phyloP scores from a whole-genome alignment of 257 asterid species.

The Nicotiana benthamiana region DNA sequence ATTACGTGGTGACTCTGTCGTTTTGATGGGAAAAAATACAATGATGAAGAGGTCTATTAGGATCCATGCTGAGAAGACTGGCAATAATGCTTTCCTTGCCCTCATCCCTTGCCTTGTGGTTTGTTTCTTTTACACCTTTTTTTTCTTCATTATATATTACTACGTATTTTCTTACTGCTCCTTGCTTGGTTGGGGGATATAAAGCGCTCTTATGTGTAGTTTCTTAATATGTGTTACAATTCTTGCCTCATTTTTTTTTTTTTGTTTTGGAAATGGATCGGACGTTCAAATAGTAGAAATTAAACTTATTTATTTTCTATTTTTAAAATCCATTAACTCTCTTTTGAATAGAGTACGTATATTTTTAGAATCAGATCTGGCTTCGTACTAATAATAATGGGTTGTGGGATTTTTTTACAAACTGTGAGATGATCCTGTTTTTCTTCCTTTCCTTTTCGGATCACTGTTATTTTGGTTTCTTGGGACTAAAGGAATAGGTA shows the following conservation, averaged over 20 bases:
- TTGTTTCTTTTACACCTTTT: background rate
- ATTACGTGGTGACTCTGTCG: constrained; percentile 25
- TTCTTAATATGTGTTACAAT: background rate
- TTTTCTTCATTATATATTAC: background rate
- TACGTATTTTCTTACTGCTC: background rate
- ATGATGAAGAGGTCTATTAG: constrained; percentile 32
- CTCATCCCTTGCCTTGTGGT: constrained; percentile 27
- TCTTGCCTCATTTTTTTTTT: background rate
- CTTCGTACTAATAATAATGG: background rate
- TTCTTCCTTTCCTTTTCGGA: background rate
- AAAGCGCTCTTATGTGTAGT: background rate
- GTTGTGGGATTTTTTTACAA: background rate
- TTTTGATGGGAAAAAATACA: constrained; percentile 32
- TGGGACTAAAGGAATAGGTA: constrained; percentile 3
- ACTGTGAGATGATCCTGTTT: background rate
- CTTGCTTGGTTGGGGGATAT: background rate
- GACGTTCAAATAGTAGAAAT: background rate
- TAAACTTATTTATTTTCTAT: background rate
- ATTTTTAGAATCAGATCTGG: background rate
- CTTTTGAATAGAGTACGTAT: background rate
- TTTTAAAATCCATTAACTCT: background rate
- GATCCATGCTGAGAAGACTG: constrained; percentile 23
- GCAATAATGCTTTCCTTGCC: constrained; percentile 12
- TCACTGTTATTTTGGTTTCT: background rate
- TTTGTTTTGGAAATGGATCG: background rate